Conservation (phyloP, 2,329 filamentous ascomycete species). For the Monosporascus ibericus region DNA sequence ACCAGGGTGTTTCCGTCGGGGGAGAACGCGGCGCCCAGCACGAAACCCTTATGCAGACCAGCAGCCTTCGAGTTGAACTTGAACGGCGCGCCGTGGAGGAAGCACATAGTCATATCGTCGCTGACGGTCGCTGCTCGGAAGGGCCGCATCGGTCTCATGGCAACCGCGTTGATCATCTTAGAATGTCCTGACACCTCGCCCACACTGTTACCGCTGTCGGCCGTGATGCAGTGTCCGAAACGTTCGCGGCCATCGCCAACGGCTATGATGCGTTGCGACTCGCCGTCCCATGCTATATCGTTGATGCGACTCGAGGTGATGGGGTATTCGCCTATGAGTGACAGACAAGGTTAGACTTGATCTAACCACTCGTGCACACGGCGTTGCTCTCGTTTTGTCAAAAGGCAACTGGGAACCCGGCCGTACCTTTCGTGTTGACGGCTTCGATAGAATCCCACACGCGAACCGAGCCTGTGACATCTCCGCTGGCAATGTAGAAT, state of each 20-base stretch:
- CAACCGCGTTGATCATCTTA: conserved; percentile 83
- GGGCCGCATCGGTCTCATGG: conserved; percentile 84
- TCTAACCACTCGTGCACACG: too few species aligned
- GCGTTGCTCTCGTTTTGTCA: too few species aligned
- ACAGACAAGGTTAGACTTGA: neutral
- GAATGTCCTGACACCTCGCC: conserved; percentile 92
- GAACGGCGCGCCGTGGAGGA: conserved; percentile 91
- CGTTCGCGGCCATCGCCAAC: conserved; percentile 92
- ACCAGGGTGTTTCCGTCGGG: conserved; percentile 78
- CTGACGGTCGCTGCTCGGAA: conserved; percentile 84
- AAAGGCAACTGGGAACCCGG: neutral
- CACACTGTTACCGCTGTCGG: conserved; percentile 92
- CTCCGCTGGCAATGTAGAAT: conserved; percentile 91
- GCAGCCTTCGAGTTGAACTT: conserved; percentile 85
- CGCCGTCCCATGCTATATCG: conserved; percentile 95
- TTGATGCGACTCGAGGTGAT: conserved; percentile 95
- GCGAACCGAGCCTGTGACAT: conserved; percentile 74
- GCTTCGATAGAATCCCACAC: conserved; percentile 92
- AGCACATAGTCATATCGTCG: conserved; percentile 84
- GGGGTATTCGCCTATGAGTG: conserved; percentile 65
- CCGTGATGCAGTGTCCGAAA: conserved; percentile 89
- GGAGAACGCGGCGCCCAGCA: conserved; percentile 82
- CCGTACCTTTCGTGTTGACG: conserved; percentile 65
- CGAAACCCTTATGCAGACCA: conserved; percentile 78
- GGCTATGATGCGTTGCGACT: conserved; percentile 92